Evolutionary conservation across 495 filamentous ascomycete genomes (phyloP).

Genomic region (Copromyces sp.): DNA sequence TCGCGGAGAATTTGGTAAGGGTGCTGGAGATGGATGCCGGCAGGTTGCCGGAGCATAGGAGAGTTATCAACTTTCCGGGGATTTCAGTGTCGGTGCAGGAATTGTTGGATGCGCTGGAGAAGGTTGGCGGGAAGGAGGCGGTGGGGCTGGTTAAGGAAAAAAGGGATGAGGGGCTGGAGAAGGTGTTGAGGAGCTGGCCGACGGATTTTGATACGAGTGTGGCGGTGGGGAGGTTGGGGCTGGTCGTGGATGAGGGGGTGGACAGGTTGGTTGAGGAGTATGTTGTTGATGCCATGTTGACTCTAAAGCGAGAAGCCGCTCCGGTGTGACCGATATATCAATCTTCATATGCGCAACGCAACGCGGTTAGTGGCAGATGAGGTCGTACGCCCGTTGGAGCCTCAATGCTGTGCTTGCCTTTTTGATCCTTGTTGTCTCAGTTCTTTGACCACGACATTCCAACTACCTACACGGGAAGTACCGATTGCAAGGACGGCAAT

Average conservation of each 20-base stretch:
- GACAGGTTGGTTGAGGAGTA: slow-evolving; percentile 31
- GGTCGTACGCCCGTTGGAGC: neutral
- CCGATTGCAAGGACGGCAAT: neutral
- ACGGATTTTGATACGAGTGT: slow-evolving; percentile 52
- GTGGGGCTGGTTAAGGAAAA: slow-evolving; percentile 53
- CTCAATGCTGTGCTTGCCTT: neutral
- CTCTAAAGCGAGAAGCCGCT: neutral
- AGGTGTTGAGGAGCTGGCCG: slow-evolving; percentile 67
- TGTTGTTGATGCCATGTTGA: neutral
- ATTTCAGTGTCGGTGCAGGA: slow-evolving; percentile 61
- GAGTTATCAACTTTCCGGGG: slow-evolving; percentile 66
- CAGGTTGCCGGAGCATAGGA: slow-evolving; percentile 43
- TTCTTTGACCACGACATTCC: neutral
- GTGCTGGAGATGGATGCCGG: slow-evolving; percentile 47
- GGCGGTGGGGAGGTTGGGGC: slow-evolving; percentile 45
- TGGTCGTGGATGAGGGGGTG: slow-evolving; percentile 40
- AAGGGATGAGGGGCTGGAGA: slow-evolving; percentile 54
- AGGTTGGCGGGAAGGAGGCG: slow-evolving; percentile 59
- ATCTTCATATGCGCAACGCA: neutral
- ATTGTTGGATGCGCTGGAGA: slow-evolving; percentile 62
- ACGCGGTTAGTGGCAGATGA: neutral
- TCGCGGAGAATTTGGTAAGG: slow-evolving; percentile 61
- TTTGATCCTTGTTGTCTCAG: neutral
- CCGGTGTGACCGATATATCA: neutral
- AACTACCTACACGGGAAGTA: neutral